These are phyloP conservation scores for Trifolium fragiferum DNA, from an alignment of 306 rosid species.

Conservation along the genomic window DNA sequence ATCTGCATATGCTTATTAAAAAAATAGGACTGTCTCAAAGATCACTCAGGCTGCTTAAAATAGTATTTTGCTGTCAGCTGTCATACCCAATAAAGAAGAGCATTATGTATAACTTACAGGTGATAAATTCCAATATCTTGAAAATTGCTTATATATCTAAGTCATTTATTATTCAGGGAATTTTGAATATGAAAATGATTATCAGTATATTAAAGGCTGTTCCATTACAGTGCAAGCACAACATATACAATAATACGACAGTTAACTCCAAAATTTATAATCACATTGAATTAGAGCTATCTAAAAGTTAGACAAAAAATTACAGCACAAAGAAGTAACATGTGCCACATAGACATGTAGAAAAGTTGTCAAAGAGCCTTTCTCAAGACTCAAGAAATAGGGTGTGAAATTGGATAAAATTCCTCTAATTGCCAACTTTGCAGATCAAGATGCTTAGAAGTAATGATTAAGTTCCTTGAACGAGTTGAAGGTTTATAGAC, in stretches of 20 bases:
- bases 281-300: conserved; percentile 7
- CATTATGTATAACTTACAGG: conserved; percentile 6
- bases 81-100: conserved; percentile 11
- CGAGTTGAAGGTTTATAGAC: conserved; percentile 12
- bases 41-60: conserved; percentile 17
- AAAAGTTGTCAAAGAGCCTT: conserved; percentile 18
- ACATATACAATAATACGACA: neutral
- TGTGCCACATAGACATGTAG: conserved; percentile 3
- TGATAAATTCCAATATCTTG: conserved; percentile 29
- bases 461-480: conserved; percentile 29
- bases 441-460: conserved; percentile 23
- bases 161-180: conserved; percentile 22
- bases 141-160: conserved; percentile 14
- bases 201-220: conserved; percentile 3
- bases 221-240: conserved; percentile 21
- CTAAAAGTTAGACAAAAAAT: neutral
- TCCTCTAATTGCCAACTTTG: conserved; percentile 22
- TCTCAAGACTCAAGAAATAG: conserved; percentile 28
- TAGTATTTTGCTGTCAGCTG: conserved; percentile 10
- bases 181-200: conserved; percentile 3
- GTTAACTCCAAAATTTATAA: neutral
- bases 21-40: neutral
- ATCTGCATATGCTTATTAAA: neutral
- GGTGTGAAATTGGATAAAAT: conserved; percentile 24
- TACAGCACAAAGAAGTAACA: conserved; percentile 25